Conservation (phyloP, 208 protist species). For the Trichomonas vaginalis region DNA sequence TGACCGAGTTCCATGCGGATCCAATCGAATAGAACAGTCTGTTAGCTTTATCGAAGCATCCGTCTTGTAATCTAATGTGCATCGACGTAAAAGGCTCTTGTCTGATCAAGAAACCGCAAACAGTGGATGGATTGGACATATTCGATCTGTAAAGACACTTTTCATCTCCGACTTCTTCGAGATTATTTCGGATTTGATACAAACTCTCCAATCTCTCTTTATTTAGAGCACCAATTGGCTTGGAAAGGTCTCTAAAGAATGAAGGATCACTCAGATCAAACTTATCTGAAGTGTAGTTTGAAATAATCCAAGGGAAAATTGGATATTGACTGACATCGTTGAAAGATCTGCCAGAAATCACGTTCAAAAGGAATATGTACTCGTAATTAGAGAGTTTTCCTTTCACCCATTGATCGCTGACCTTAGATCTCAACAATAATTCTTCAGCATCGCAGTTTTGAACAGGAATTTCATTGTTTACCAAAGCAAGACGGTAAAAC, state of each 20-base stretch:
- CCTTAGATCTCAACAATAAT: not conserved
- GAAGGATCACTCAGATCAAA: slow-evolving; percentile 38
- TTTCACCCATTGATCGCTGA: not conserved
- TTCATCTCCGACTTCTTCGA: not conserved
- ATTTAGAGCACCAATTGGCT: slow-evolving; percentile 40
- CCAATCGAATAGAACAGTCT: not conserved
- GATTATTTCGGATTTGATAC: not conserved
- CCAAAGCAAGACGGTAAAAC: not conserved
- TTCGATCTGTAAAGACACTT: slow-evolving; percentile 18
- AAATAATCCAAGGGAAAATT: slow-evolving; percentile 82
- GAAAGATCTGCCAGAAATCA: not conserved
- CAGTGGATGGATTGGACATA: slow-evolving; percentile 27
- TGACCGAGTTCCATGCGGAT: not conserved
- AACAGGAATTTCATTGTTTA: not conserved
- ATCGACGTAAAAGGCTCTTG: slow-evolving; percentile 31
- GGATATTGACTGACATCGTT: slow-evolving; percentile 70
- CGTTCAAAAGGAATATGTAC: not conserved
- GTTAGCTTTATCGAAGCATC: not conserved
- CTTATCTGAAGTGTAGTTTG: slow-evolving; percentile 20
- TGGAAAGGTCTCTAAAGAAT: slow-evolving; percentile 41
- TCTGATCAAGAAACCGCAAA: slow-evolving; percentile 27
- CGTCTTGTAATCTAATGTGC: slow-evolving; percentile 27
- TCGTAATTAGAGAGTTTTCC: not conserved
- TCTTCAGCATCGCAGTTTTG: not conserved
- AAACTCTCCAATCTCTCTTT: not conserved